phyloP scores from a whole-genome alignment of 2,329 filamentous ascomycete genomes.

The Zasmidium angulare region DNA sequence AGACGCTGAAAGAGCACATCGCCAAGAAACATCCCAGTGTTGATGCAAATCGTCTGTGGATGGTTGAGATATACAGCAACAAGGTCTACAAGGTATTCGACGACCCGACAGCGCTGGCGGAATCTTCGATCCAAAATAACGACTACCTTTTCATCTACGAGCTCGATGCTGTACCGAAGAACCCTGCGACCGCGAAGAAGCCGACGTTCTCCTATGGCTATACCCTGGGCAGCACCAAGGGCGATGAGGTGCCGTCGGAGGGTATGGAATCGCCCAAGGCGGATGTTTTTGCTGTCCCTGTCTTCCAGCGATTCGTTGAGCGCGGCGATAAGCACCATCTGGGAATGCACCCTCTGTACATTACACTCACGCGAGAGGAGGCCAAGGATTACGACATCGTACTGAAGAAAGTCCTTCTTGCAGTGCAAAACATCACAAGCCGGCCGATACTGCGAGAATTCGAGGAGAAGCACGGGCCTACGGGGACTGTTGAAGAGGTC shows the following conservation, averaged over 20 bases:
- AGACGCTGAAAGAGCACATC: conserved; percentile 63
- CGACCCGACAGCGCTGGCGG: conserved; percentile 66
- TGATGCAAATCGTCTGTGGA: conserved; percentile 65
- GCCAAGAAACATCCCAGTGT: conserved; percentile 54
- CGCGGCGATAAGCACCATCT: conserved; percentile 38
- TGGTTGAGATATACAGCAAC: conserved; percentile 76
- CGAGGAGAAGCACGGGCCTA: conserved; percentile 15
- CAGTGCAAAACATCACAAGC: conserved; percentile 74
- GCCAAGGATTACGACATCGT: conserved; percentile 68
- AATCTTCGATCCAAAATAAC: conserved; percentile 62
- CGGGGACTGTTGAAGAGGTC: conserved; percentile 11
- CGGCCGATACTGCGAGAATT: conserved; percentile 61
- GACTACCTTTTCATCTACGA: conserved; percentile 74
- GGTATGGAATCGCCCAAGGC: conserved; percentile 61
- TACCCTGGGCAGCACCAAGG: conserved; percentile 42
- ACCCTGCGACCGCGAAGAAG: conserved; percentile 60
- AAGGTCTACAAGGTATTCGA: conserved; percentile 87
- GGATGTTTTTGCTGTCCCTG: conserved; percentile 68
- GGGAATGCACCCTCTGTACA: conserved; percentile 55
- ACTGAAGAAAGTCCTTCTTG: conserved; percentile 74
- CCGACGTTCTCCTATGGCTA: conserved; percentile 45
- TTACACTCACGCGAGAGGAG: conserved; percentile 74
- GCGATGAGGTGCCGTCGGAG: conserved; percentile 40
- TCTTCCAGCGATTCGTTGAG: conserved; percentile 62
- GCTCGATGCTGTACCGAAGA: conserved; percentile 75